Evolutionary conservation across 768 basidiomycete species (phyloP), one percentile per base, ranked within the genome.

Genomic region (Kwoniella sp.): DNA sequence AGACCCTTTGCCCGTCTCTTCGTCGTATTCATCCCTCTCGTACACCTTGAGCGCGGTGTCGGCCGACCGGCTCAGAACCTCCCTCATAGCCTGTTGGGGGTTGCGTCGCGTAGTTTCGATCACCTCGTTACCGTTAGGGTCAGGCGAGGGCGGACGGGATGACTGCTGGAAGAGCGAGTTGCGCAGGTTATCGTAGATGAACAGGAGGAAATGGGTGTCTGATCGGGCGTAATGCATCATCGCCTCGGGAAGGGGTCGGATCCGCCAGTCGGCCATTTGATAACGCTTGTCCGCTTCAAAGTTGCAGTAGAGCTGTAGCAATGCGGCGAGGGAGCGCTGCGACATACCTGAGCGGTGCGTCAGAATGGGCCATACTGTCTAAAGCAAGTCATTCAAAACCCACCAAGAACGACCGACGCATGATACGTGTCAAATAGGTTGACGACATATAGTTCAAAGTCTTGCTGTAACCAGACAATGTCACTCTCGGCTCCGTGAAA

Each of bases 341-440:
- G 87, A 85, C 62, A 89, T 87, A 11, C 87, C 92, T 88, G 48
- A 12, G 33, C 23, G 17, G 19, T 40, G 20, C 10, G 31, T 22
- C 22, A 3, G 28, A 20, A 7, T 20, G 2, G 5, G 28, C 11
- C 9, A n/a, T 17, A 23, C 19, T 10, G 5, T 2, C 4, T 28
- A 42, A 25, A 5, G 9, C 12, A 31, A 46, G 14, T 10, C 15
- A 20, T 20, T n/a, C 28, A 4, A 25, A 1, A 45, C 74, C 43
- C 65, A 87, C 87, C 84, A 43, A 98, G 78, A 1, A 87, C 76
- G 65, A 86, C 88, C 0, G 92, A 90, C 1, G 92, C 93, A 61
- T 98, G 90, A 71, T 83, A 96, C 0, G 95, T 98, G 69, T 99
- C 93, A 70, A 99, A 98, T n/a, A 98, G 75, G 50, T 89, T 88